Conservation (phyloP, 495 filamentous ascomycete genomes). For the Aspergillus diversus region DNA sequence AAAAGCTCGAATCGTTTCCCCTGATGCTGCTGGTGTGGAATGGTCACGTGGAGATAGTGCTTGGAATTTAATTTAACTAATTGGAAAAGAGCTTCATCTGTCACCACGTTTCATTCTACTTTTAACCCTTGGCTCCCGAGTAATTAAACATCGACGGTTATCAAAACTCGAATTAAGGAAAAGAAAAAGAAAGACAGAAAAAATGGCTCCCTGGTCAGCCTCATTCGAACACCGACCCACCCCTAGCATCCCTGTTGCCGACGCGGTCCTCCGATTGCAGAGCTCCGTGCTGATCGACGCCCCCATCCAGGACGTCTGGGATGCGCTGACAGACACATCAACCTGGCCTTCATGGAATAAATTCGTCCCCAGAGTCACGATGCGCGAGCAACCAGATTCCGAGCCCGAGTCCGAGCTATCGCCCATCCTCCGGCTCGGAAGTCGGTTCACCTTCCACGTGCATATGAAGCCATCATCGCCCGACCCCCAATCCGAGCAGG, state of each 20-base stretch:
- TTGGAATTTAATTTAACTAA: background rate
- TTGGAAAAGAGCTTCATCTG: background rate
- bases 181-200: constrained; percentile 5
- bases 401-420: constrained; percentile 21
- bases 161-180: background rate
- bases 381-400: constrained; percentile 38
- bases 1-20: too few relatives aligned
- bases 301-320: constrained; percentile 39
- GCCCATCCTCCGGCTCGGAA: constrained; percentile 38
- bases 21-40: background rate
- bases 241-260: constrained; percentile 34
- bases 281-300: constrained; percentile 42
- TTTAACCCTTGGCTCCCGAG: background rate
- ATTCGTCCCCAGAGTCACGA: constrained; percentile 46
- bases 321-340: constrained; percentile 42
- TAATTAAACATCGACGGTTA: background rate
- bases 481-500: constrained; percentile 32
- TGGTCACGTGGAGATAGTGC: constrained; percentile 3
- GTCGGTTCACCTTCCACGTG: constrained; percentile 46
- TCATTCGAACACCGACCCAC: constrained; percentile 32
- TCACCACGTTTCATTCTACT: background rate
- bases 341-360: constrained; percentile 50
- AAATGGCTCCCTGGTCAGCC: constrained; percentile 13
- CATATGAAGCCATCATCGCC: constrained; percentile 43
- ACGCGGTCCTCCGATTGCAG: constrained; percentile 37